Base-by-base conservation (phyloP, 2,329 filamentous ascomycete species). In the Aspergillus sp. region DNA sequence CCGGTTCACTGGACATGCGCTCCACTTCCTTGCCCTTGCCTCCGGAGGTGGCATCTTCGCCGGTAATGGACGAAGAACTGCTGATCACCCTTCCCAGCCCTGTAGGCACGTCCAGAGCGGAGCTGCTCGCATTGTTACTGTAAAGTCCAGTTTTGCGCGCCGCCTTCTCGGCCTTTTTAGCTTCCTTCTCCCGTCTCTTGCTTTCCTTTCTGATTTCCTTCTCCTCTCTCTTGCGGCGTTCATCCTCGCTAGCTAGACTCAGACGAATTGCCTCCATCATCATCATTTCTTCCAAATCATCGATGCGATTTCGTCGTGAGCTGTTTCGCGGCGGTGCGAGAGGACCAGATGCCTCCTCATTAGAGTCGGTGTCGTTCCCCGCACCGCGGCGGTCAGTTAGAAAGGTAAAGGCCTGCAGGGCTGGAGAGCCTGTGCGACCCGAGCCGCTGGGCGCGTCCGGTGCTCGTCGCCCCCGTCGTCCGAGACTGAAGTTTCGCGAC, bases 211-310 rank as follows among this genome's bases (percentile, higher is more conserved):
- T 84, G 0, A 85, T 84, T 59, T 92, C 90, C 72, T 93, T 94
- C 54, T 95, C 91, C 52, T 90, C 88, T 69, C 91, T 95, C 51
- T 85, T 89, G 66, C 92, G 90, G n/a, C 94, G 85, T 47, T 98
- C 94, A 69, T 98, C 94, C 73, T 99, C 95, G 1, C 91, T 89
- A 0, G 90, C 92, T n/a, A 99, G 81, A 52, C 92, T 96, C 31
- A 96, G 76, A 45, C 95, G 84, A 52, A 99, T 96, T 0, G 95
- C 95, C 74, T 99, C 95, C 83, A 95, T 92, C 82, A 98, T 92
- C 95, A 99, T 99, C 81, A 99, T 90, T 52, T 96, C 94, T 73
- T 99, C 95, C 0, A 98, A 83, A 67, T 98, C 93, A 22, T 96
- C 91, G 71, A 96, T 86, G 31, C 91, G 84, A 57, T 76, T 84